Evolutionary conservation across 805 yeast genomes (phyloP).

Genomic region (Clavispora santaluciae): DNA sequence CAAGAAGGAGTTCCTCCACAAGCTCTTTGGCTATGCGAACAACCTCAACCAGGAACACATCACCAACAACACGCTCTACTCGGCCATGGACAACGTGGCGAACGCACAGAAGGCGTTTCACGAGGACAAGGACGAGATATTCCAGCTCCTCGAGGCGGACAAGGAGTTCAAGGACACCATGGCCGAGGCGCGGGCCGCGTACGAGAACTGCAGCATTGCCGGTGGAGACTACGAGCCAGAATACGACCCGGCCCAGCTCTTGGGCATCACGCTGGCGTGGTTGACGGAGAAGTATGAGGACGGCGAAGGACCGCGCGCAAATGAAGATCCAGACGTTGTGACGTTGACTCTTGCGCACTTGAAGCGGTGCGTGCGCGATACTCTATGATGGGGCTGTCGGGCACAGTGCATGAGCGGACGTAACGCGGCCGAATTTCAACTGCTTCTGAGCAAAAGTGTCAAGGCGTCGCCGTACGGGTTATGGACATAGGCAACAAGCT

Average conservation of each 20-base stretch:
- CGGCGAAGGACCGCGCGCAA: background rate
- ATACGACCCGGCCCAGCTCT: conserved; percentile 25
- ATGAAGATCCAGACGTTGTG: conserved; percentile 15
- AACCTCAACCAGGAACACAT: conserved; percentile 34
- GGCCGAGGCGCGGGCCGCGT: conserved; percentile 18
- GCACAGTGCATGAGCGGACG: too few species aligned
- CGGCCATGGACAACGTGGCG: conserved; percentile 31
- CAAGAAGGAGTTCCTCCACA: conserved; percentile 35
- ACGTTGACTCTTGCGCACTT: conserved; percentile 24
- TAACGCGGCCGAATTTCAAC: too few species aligned
- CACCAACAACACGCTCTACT: conserved; percentile 38
- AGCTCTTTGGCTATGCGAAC: conserved; percentile 37
- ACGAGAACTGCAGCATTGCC: conserved; percentile 5
- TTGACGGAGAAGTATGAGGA: conserved; percentile 19
- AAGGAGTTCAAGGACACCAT: conserved; percentile 21
- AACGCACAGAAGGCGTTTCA: conserved; percentile 36
- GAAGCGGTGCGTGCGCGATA: conserved; percentile 25
- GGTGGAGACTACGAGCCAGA: conserved; percentile 9
- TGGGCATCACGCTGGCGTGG: conserved; percentile 17
- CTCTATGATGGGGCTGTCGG: background rate
- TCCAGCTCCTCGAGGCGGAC: conserved; percentile 29
- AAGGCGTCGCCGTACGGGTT: too few species aligned
- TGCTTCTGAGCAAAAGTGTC: too few species aligned
- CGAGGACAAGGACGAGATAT: conserved; percentile 40
- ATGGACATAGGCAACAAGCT: too few species aligned